phyloP scores from a whole-genome alignment of 805 yeast species.

The Candida peoriensis region DNA sequence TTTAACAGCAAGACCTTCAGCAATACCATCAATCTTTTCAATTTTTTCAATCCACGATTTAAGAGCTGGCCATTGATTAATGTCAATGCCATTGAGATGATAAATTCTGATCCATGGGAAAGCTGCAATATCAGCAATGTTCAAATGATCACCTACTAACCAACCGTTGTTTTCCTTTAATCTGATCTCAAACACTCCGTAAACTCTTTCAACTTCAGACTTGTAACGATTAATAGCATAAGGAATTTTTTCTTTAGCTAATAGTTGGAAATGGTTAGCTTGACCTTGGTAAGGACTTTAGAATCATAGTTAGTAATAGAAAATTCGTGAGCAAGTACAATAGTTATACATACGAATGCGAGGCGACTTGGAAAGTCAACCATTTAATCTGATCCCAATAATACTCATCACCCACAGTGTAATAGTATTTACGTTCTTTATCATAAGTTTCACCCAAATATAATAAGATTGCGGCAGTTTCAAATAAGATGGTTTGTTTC shows the following conservation, averaged over 20 bases:
- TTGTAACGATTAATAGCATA: conserved; percentile 49
- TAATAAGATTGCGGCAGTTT: conserved; percentile 57
- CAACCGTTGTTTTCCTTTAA: conserved; percentile 46
- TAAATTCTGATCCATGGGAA: conserved; percentile 39
- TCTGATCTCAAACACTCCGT: conserved; percentile 48
- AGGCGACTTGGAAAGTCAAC: conserved; percentile 53
- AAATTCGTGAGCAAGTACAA: too few species aligned
- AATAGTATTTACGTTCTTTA: conserved; percentile 39
- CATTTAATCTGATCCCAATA: conserved; percentile 53
- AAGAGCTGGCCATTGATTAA: conserved; percentile 35
- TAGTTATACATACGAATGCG: too few species aligned
- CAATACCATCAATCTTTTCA: neutral
- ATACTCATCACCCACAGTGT: conserved; percentile 28
- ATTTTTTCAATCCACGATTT: conserved; percentile 34
- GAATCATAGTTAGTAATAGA: too few species aligned
- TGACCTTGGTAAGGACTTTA: conserved; percentile 69
- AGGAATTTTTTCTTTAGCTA: conserved; percentile 46
- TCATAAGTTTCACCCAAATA: conserved; percentile 61
- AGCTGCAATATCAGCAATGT: conserved; percentile 53
- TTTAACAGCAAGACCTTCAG: neutral
- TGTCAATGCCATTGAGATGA: conserved; percentile 23
- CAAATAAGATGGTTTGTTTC: conserved; percentile 40
- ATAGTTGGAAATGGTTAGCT: conserved; percentile 40
- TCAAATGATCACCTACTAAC: conserved; percentile 54
- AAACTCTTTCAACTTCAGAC: conserved; percentile 48